Base-by-base conservation (phyloP, 441 rosid species). In the Populus hybrid region DNA sequence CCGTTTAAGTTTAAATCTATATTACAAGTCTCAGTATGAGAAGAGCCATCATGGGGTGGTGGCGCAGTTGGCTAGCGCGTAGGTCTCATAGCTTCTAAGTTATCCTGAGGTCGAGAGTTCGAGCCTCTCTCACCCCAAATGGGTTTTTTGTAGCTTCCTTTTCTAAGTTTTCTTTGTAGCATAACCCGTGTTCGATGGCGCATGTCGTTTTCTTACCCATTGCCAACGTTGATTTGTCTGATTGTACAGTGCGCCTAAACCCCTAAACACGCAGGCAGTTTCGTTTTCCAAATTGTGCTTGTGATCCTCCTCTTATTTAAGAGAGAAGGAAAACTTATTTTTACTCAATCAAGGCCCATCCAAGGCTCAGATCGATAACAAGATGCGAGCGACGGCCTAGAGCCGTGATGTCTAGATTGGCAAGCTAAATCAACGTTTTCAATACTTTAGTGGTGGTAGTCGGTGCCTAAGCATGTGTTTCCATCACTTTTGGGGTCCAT, bases 1-100 rank as follows among this genome's bases (percentile, higher is more conserved):
- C 3, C 32, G 32, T 30, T 30, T 30, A 30, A 30, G 32, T 30
- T 30, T 3, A 3, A 30, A 30, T 30, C 32, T 30, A 30, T 30
- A 30, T 30, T 30, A 3, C 0, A 30, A 4, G 3, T 30, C 32
- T 3, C 32, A 30, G 32, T 30, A 3, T 3, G 4, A 30, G 0
- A 30, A 30, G 32, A 30, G 32, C 30, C 36, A 6, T 4, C 14
- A 67, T 11, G 96, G 97, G 94, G 96, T 87, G 95, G 97, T 93
- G 99, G 97, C 94, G 97, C 99, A 90, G 97, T 90, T 94, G 99
- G 99, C 92, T 97, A 91, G 95, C 95, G 97, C 93, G 97, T 93
- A 92, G 97, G 99, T 97, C 99, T 94, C 97, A 94, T 93, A 97
- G 95, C 99, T 84, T 50, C 75, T 75, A 97, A 91, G 97, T 79